Base-by-base conservation (phyloP, 306 rosid species). In the Morella rubra region DNA sequence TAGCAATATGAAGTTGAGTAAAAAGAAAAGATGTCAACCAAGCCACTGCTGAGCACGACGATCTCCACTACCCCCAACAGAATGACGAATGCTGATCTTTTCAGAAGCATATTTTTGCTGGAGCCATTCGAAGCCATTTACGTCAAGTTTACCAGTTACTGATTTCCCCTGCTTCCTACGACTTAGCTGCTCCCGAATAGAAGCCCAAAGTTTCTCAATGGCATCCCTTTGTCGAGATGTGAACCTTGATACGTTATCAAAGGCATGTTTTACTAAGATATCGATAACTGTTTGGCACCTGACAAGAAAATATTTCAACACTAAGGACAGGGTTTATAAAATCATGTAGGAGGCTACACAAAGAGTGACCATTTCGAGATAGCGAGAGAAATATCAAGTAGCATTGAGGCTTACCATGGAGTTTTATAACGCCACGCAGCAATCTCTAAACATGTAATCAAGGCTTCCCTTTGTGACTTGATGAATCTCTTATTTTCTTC, bases 261-360 rank as follows among this genome's bases (percentile, higher is more conserved):
- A 89, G 64, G 99, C 97, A 50, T 88, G 92, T 81, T 89, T 95
- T 66, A 91, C 97, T 73, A 90, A 82, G 88, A 95, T 95, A 85
- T 95, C 99, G 79, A 95, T 90, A 8, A 89, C 97, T 1, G 99
- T 92, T 81, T 95, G 99, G 78, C 99, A 95, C 99, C 97, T 95
- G 80, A 20, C n/a, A 24, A 85, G 68, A 74, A 22, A 82, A 66
- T 73, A n/a, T 66, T 61, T 59, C 52, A 20, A 44, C n/a, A 22
- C 15, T 47, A 8, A 50, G 22, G 11, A 24, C 72, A n/a, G 46
- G 18, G 14, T 59, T 74, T 72, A 67, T 50, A 22, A 77, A 14
- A 79, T 44, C 53, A 45, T 77, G 37, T 9, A 11, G 6, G 61
- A 3, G 49, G 2, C 66, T 44, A 15, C 24, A 75, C 16, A 27